These are phyloP conservation scores for Carex cristatella DNA, from an alignment of 176 grass and related monocot species.

Conservation along the genomic window DNA sequence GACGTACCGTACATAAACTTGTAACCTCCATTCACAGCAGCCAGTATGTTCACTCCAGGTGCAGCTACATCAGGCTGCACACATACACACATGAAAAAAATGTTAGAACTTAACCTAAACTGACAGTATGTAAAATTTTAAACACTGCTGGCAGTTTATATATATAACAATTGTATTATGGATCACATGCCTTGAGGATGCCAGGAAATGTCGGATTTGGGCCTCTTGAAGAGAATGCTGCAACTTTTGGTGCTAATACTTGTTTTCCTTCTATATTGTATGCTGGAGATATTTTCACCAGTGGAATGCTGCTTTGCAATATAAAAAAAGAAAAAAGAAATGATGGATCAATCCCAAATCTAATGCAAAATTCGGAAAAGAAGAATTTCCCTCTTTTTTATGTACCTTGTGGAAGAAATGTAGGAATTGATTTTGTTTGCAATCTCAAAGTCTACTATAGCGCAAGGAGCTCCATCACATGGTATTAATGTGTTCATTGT, in stretches of 20 bases:
- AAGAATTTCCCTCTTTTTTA: neutral
- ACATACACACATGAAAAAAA: neutral
- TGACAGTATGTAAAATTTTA: neutral
- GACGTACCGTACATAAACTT: constrained; percentile 36
- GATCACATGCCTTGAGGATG: constrained; percentile 39
- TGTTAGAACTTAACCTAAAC: neutral
- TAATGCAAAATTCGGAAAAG: neutral
- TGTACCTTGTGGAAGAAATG: neutral
- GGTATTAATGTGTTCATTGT: neutral
- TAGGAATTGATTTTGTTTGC: constrained; percentile 16
- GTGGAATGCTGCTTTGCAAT: neutral
- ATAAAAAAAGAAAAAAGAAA: neutral
- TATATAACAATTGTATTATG: neutral
- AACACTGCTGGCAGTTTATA: neutral
- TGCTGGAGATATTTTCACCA: constrained; percentile 26
- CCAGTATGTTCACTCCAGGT: constrained; percentile 51
- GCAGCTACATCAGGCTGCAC: constrained; percentile 59
- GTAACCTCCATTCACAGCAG: constrained; percentile 28
- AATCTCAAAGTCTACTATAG: constrained; percentile 30
- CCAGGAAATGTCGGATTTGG: constrained; percentile 19
- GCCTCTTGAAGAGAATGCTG: constrained; percentile 43
- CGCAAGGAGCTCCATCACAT: neutral
- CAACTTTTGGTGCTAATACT: constrained; percentile 33
- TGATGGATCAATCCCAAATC: neutral
- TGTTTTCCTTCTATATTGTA: constrained; percentile 18